Base-by-base conservation (phyloP, 2,329 filamentous ascomycete species). In the Ophiostoma quercus region DNA sequence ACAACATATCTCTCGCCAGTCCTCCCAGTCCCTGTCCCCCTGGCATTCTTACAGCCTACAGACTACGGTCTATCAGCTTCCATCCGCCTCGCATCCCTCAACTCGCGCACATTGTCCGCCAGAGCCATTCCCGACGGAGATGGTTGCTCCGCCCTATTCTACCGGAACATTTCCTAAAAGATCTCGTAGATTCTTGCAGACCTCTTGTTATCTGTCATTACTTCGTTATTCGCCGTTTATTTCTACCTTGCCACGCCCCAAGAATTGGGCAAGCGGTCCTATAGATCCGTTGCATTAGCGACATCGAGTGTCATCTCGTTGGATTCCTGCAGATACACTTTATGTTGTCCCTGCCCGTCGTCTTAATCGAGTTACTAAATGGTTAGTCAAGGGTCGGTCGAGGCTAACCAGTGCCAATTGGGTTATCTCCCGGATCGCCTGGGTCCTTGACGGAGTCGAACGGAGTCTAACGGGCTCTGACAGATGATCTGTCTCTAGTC, bases 91-190 rank as follows among this genome's bases (percentile, higher is more conserved):
- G 8, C 51, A 25, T 57, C 22, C 22, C n/a, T 57, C 51, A 25
- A 25, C 16, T 39, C 54, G 9, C 37, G 37, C 37, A 8, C 22
- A 6, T 19, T 41, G n/a, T 22, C 19, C 1, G 19, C 47, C 29
- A 43, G 12, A 47, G 34, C 37, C 43, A 60, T 16, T 34, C 6
- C 67, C 22, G 62, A 47, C 69, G 69, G 67, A 68, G 51, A 68
- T 32, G 34, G 25, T 39, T 62, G 43, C 47, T 71, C 69, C 69
- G 69, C 22, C 69, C 69, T 70, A 25, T 29, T 57, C 37, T 65
- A 29, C 19, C 51, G 51, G 51, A 57, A 12, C 51, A 57, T 25
- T 25, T 25, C 51, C 51, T 14, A 57, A 57, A 57, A 25, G 51
- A 12, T 57, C 9, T 25, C 16, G 43, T 14, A 25, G n/a, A 57